phyloP scores from a whole-genome alignment of 2,329 filamentous ascomycete genomes.

The Colletotrichum orbiculare region DNA sequence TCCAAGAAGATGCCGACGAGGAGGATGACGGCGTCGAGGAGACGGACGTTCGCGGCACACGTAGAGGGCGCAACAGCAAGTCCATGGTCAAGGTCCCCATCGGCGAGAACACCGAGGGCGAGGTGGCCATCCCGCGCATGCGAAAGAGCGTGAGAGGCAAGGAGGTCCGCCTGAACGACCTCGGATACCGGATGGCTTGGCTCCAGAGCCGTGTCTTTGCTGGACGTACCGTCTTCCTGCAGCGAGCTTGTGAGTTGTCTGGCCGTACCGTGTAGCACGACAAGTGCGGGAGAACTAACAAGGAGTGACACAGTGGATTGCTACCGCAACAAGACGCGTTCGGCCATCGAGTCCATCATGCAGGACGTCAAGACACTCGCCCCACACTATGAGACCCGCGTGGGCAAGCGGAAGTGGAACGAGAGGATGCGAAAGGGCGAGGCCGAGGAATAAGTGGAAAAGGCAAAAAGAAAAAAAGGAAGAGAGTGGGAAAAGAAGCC shows the following conservation, averaged over 20 bases:
- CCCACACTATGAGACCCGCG: constrained; percentile 88
- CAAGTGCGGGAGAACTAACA: constrained; percentile 19
- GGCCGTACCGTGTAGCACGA: not conserved
- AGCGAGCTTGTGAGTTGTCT: constrained; percentile 82
- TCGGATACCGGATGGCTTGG: constrained; percentile 97
- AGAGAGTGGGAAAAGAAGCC: too few species aligned
- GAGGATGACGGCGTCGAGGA: constrained; percentile 67
- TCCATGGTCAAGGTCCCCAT: constrained; percentile 71
- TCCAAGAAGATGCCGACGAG: constrained; percentile 72
- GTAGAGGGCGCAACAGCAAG: constrained; percentile 48
- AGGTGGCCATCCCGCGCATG: constrained; percentile 81
- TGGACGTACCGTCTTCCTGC: constrained; percentile 85
- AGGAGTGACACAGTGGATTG: constrained; percentile 77
- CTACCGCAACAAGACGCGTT: constrained; percentile 91
- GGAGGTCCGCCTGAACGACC: constrained; percentile 91
- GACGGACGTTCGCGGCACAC: constrained; percentile 58
- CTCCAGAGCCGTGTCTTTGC: constrained; percentile 93
- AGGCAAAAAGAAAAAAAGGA: not conserved
- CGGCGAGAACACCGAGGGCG: constrained; percentile 76
- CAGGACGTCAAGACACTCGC: constrained; percentile 80
- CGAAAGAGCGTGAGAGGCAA: constrained; percentile 76
- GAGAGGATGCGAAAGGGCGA: constrained; percentile 61
- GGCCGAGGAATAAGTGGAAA: constrained; percentile 41
- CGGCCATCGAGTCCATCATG: constrained; percentile 79
- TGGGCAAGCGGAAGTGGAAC: constrained; percentile 82